Conservation (phyloP, 2,329 filamentous ascomycete genomes). For the Trichoderma hamatum region DNA sequence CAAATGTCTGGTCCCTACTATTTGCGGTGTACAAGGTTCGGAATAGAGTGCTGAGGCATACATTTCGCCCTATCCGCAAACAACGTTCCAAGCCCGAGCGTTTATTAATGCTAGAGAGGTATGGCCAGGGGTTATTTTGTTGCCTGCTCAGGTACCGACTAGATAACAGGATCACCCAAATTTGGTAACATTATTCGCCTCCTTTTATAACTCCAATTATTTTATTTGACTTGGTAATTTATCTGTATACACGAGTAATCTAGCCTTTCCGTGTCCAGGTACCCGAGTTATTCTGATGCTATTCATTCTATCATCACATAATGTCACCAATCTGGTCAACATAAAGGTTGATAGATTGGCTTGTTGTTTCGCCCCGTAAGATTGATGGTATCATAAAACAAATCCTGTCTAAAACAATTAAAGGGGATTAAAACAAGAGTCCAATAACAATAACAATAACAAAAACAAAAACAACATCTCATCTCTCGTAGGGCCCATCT, state of each 20-base stretch:
- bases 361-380: not conserved
- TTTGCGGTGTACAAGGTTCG: not conserved
- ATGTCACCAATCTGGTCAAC: not conserved
- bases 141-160: not conserved
- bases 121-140: not conserved
- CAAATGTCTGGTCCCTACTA: constrained; percentile 2
- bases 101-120: not conserved
- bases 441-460: not conserved
- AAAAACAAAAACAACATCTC: not conserved
- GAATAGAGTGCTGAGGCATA: not conserved
- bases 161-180: not conserved
- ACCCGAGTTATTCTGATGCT: not conserved
- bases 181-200: not conserved
- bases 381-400: constrained; percentile 17
- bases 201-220: not conserved
- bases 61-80: not conserved
- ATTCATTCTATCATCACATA: not conserved
- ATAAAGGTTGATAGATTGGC: too few relatives aligned
- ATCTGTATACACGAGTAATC: not conserved
- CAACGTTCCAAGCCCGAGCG: not conserved
- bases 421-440: not conserved
- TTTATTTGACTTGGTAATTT: not conserved
- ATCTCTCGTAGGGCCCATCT: not conserved
- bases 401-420: not conserved
- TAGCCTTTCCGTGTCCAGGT: not conserved